Conservation (phyloP, 176 grass and related monocot genomes). For the Sorghum bicolor region Sorghum_bicolor_NCBIv3 NC_012872.2:55542001-55542500, state of each 20-base stretch:
- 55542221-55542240: neutral
- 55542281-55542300: neutral
- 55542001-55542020: conserved; percentile 18
- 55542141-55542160: conserved; percentile 69
- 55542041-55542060: conserved; percentile 62
- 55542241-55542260: too few relatives aligned
- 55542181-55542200: conserved; percentile 43
- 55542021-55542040: conserved; percentile 6
- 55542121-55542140: conserved; percentile 93
- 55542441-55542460: neutral
- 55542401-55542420: conserved; percentile 84
- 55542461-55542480: neutral
- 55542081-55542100: conserved; percentile 85
- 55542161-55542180: conserved; percentile 89
- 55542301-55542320: conserved; percentile 1
- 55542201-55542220: neutral
- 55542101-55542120: conserved; percentile 68
- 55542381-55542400: conserved; percentile 98
- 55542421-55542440: conserved; percentile 8
- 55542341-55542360: conserved; percentile 92
- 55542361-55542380: conserved; percentile 92
- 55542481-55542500: conserved; percentile 21
- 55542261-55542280: too few relatives aligned
- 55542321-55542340: conserved; percentile 18
- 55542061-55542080: conserved; percentile 86